These are phyloP conservation scores for Xerophyta viscosa DNA, from an alignment of 106 monocot species.

Conservation along the genomic window DNA sequence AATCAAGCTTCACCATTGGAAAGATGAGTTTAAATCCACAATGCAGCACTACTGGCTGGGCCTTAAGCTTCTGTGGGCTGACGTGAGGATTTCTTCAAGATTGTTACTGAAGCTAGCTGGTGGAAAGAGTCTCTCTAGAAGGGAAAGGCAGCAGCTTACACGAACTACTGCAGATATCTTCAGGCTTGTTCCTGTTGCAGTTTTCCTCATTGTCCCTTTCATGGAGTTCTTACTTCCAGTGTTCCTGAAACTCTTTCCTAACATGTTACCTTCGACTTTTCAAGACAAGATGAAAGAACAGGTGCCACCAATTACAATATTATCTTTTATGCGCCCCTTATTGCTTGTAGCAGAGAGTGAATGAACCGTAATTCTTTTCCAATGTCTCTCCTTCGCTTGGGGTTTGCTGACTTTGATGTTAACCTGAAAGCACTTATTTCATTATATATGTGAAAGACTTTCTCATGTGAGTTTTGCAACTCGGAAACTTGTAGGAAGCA, in stretches of 20 bases:
- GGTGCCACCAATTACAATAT: slow-evolving; percentile 22
- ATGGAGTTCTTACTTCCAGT: slow-evolving; percentile 97
- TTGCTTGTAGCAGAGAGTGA: too few species aligned
- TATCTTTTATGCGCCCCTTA: too few species aligned
- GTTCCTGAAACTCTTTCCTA: slow-evolving; percentile 86
- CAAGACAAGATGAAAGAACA: slow-evolving; percentile 99
- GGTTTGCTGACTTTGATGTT: too few species aligned
- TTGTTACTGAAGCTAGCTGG: slow-evolving; percentile 72
- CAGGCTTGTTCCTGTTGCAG: slow-evolving; percentile 87
- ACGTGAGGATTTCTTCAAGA: slow-evolving; percentile 84
- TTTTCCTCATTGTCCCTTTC: slow-evolving; percentile 95
- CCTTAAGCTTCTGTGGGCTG: slow-evolving; percentile 72
- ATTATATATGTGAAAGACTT: too few species aligned
- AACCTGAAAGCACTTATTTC: too few species aligned
- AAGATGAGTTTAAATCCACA: slow-evolving; percentile 69
- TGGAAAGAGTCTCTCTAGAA: slow-evolving; percentile 85
- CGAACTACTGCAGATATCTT: slow-evolving; percentile 97
- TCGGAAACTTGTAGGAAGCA: slow-evolving; percentile 52
- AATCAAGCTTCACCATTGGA: slow-evolving; percentile 56
- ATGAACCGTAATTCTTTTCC: too few species aligned
- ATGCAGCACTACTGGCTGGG: slow-evolving; percentile 97
- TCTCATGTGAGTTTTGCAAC: too few species aligned
- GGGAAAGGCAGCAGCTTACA: slow-evolving; percentile 87
- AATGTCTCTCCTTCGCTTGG: too few species aligned
- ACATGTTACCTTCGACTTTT: slow-evolving; percentile 95